These are phyloP conservation scores for Suillus occidentalis DNA, from an alignment of 768 basidiomycete genomes.

Conservation along the genomic window DNA sequence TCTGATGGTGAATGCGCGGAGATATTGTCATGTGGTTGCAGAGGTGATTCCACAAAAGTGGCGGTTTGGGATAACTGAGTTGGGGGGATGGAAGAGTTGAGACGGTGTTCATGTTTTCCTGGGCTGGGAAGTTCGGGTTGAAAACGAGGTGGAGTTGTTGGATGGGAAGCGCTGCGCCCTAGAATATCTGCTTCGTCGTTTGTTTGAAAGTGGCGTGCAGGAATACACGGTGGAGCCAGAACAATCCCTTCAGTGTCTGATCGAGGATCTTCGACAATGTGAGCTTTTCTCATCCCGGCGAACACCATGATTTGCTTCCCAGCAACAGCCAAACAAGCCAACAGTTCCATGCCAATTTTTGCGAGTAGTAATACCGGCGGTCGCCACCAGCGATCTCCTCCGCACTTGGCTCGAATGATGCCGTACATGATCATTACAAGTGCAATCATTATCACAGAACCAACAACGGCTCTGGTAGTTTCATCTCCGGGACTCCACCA, in stretches of 20 bases:
- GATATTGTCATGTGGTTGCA: neutral
- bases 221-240: neutral
- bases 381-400: constrained; percentile 14
- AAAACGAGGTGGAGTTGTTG: neutral
- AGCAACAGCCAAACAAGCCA: neutral
- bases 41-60: neutral
- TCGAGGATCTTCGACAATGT: neutral
- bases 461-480: constrained; percentile 27
- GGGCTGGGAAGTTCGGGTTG: neutral
- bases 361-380: neutral
- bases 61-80: neutral
- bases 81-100: neutral
- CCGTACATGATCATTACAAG: constrained; percentile 43
- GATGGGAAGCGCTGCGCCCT: neutral
- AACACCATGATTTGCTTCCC: neutral
- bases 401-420: constrained; percentile 27
- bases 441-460: constrained; percentile 27
- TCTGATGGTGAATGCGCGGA: neutral
- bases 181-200: neutral
- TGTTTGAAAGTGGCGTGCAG: neutral
- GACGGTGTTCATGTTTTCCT: neutral
- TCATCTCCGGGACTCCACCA: constrained; percentile 21
- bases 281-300: neutral
- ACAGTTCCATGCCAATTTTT: too few species aligned
- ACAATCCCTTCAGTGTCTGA: neutral